phyloP scores from a whole-genome alignment of 2,329 filamentous ascomycete genomes.

The Periglandula ipomoeae region DNA sequence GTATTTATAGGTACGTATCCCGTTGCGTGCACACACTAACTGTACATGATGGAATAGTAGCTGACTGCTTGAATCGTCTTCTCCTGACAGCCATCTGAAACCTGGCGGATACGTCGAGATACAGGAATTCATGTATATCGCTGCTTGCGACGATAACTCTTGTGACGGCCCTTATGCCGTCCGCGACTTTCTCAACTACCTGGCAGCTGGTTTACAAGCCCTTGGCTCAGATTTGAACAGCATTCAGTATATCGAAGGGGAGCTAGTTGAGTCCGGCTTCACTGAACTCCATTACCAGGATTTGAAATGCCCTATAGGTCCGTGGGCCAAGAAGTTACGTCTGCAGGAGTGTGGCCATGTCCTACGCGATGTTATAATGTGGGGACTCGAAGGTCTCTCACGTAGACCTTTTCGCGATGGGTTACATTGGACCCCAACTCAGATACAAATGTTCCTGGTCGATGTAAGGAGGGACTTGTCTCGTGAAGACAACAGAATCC shows the following conservation, averaged over 20 bases:
- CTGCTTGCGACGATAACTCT: constrained; percentile 35
- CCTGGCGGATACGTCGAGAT: constrained; percentile 43
- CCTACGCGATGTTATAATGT: constrained; percentile 32
- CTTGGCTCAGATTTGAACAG: constrained; percentile 34
- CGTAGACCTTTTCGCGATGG: constrained; percentile 29
- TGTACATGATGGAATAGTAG: too few relatives aligned
- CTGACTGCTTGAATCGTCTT: background rate
- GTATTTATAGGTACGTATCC: constrained; percentile 35
- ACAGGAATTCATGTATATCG: constrained; percentile 34
- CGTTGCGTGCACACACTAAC: too few relatives aligned
- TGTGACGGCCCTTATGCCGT: constrained; percentile 35
- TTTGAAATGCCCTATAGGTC: constrained; percentile 39
- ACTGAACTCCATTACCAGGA: constrained; percentile 27
- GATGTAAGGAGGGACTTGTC: constrained; percentile 30
- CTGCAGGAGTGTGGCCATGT: constrained; percentile 37
- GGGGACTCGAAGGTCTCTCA: constrained; percentile 30
- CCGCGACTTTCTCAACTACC: constrained; percentile 34
- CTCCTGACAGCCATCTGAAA: constrained; percentile 33
- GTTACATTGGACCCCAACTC: constrained; percentile 29
- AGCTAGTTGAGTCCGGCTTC: constrained; percentile 34
- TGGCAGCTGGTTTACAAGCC: constrained; percentile 30
- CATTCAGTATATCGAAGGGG: constrained; percentile 24
- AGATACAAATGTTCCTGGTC: constrained; percentile 35
- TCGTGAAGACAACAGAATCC: constrained; percentile 23
- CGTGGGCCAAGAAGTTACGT: constrained; percentile 34